Percentiles rank a stretch among this genome's conserved stretches.
These are phyloP conservation scores for Penicillium sp. DNA, from an alignment of 2,329 filamentous ascomycete genomes.

Conservation along the genomic window DNA sequence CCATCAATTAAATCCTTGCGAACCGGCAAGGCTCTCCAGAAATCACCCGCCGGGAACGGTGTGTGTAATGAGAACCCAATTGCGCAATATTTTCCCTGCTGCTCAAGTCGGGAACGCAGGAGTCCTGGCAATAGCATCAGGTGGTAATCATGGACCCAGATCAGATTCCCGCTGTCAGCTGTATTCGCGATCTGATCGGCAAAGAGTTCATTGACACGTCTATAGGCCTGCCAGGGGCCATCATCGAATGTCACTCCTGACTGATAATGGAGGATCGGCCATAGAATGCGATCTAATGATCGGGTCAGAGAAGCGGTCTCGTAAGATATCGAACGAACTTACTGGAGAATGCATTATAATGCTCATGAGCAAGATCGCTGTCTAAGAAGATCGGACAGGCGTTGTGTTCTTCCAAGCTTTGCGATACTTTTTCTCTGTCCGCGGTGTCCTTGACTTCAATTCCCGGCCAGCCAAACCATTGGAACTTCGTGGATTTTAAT, in stretches of 20 bases:
- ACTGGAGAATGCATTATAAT: conserved; percentile 98
- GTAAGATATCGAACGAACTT: conserved; percentile 33
- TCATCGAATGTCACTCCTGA: conserved; percentile 93
- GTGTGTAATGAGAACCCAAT: conserved; percentile 95
- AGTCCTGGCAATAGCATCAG: conserved; percentile 88
- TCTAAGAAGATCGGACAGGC: conserved; percentile 86
- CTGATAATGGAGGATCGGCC: conserved; percentile 96
- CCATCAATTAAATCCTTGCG: conserved; percentile 78
- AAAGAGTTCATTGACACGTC: conserved; percentile 82
- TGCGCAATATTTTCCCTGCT: conserved; percentile 75
- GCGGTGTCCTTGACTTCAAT: conserved; percentile 73
- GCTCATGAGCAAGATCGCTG: conserved; percentile 80
- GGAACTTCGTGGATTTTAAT: conserved; percentile 83
- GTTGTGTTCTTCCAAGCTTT: conserved; percentile 73
- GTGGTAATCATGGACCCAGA: conserved; percentile 96
- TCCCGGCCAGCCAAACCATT: conserved; percentile 97
- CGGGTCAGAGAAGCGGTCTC: neutral
- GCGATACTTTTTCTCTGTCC: conserved; percentile 68
- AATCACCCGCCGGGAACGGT: conserved; percentile 86
- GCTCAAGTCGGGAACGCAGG: conserved; percentile 71
- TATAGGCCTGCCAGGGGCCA: conserved; percentile 81
- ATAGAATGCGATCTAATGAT: conserved; percentile 78
- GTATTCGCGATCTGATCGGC: conserved; percentile 78
- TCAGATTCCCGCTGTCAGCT: conserved; percentile 80
- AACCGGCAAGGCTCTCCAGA: conserved; percentile 86